Base-by-base conservation (phyloP, 495 filamentous ascomycete species). In the Tuber brumale region DNA sequence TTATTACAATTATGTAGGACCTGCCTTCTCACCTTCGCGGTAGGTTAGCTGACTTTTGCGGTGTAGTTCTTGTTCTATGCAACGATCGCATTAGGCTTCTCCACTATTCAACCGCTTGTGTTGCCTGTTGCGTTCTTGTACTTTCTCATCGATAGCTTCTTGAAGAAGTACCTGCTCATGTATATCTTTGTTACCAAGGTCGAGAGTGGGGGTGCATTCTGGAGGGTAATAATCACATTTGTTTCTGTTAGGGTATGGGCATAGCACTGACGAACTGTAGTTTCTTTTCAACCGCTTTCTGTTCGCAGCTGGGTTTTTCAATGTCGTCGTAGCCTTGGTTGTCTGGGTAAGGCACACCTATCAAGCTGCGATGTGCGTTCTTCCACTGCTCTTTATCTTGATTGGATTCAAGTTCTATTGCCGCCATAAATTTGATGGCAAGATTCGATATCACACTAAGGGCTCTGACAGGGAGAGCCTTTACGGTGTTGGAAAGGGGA, bases 121-220 rank as follows among this genome's bases (percentile, higher is more conserved):
- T 87, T 99, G n/a, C 93, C 93, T 0, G 91, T 97, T 48, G 93
- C 92, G 0, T 94, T 94, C 2, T 81, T 98, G 31, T 99, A 97
- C 85, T 98, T 98, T 83, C 86, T 86, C 27, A 85, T 98, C 70
- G 95, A 99, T 83, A 89, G 90, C 27, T 92, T 91, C 84, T 85
- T 97, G 82, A 98, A 97, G 88, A 97, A 98, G 84, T 99, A 99
- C 84, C 85, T 97, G 43, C 85, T 99, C 69, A 86, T 98, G 83
- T 97, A 99, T 84, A 90, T 98, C 77, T 97, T 97, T 75, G 88
- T 97, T 75, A 99, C 95, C 39, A 99, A 97, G 84, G 95, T 91
- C 61, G 95, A 99, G 84, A 97, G 93, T 8, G 94, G 94, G 37
- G 95, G 96, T n/a, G 89, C 91, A 81, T 97, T 92, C 85, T 99